Evolutionary conservation across 2,329 filamentous ascomycete genomes (phyloP), one percentile per base, ranked within the genome.

Genomic region (Penicillium sp.): DNA sequence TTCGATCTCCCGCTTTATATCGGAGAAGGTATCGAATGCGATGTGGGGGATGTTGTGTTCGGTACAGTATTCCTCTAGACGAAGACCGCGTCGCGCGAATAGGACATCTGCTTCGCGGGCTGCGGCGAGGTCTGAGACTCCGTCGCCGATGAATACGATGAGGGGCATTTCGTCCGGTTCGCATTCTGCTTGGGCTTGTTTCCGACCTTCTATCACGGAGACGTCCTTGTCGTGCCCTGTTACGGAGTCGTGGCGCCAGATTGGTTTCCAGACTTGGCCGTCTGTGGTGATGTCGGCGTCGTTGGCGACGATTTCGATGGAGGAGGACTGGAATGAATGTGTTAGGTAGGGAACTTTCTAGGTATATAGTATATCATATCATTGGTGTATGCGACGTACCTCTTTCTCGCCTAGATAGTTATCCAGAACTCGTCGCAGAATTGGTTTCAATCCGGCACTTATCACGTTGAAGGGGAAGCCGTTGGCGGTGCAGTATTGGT

Each of bases 131-230:
- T 88, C 86, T 0, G 83, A 86, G 5, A 88, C 84, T 18, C 85
- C 86, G 62, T 88, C 86, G 42, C 86, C 85, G 58, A 88, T 87
- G 71, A 88, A 89, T 46, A 88, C 75, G 59, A 88, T 86, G 45
- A 88, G 73, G 0, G 85, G 85, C 40, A 87, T 79, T 2, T 83
- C 82, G 49, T 81, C 84, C 52, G 87, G 82, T 13, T 82, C 80
- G 52, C 78, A 80, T 41, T 79, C 72, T 4, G 82, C 68, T 55
- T 80, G 74, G 1, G 83, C 84, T 17, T 75, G 68, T 7, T 69
- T 71, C n/a, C 84, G 79, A 37, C 81, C 84, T 64, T 87, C 83
- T 37, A 81, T 78, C 51, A 89, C 83, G 3, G 82, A 86, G 6
- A 82, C 74, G 3, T 83, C 84, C 70, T 89, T 88, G 69, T 88